A percentile compares a stretch with the other conserved stretches of the same genome.
Conservation (phyloP, 805 yeast genomes). For the Cyberlindnera galapagoensis region DNA sequence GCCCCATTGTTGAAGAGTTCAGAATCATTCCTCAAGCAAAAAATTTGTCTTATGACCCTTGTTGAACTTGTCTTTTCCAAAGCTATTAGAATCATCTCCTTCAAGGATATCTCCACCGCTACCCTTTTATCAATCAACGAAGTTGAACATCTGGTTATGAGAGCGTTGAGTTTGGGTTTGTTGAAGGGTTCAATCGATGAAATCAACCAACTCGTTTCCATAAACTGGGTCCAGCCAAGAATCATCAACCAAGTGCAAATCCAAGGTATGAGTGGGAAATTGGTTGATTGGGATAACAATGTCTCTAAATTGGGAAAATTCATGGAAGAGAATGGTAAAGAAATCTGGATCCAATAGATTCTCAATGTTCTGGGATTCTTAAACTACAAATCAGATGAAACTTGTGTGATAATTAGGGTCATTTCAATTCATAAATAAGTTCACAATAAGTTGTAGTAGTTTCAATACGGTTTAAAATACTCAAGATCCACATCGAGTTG, state of each 20-base stretch:
- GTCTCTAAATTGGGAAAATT: constrained; percentile 60
- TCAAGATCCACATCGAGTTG: constrained; percentile 3
- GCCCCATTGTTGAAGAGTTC: constrained; percentile 52
- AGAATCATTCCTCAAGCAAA: constrained; percentile 72
- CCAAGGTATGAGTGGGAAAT: constrained; percentile 62
- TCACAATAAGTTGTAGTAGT: background rate
- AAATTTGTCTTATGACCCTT: constrained; percentile 86
- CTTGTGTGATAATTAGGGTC: no score
- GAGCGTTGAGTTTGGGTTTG: constrained; percentile 78
- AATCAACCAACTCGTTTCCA: constrained; percentile 66
- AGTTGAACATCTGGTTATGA: constrained; percentile 88
- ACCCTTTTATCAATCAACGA: constrained; percentile 54
- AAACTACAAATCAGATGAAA: background rate
- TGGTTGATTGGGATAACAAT: constrained; percentile 71
- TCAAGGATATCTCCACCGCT: constrained; percentile 66
- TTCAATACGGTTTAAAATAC: constrained; percentile 4
- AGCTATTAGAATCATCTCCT: constrained; percentile 65
- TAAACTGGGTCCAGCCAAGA: constrained; percentile 95
- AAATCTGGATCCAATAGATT: constrained; percentile 47
- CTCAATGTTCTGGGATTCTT: background rate
- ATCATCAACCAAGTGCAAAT: constrained; percentile 82
- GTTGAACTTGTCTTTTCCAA: constrained; percentile 83
- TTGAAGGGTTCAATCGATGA: constrained; percentile 90
- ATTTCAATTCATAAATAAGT: no score
- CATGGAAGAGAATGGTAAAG: constrained; percentile 55